These are phyloP conservation scores for Striga hermonthica DNA, from an alignment of 305 asterid species.

Conservation along the genomic window DNA sequence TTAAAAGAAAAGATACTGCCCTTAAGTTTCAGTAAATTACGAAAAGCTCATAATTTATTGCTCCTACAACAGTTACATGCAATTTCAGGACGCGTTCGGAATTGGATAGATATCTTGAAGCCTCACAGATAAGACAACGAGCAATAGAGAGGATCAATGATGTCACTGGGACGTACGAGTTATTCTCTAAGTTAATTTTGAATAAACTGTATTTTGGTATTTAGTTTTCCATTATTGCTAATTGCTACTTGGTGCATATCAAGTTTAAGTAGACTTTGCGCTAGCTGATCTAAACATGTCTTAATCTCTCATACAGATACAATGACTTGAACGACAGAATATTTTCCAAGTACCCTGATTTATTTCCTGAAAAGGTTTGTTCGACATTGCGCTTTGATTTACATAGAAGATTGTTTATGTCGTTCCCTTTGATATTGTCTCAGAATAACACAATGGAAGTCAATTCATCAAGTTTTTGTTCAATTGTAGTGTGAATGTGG, in stretches of 20 bases:
- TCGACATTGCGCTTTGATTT: background rate
- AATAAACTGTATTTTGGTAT: slow-evolving; percentile 8
- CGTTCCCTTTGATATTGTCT: background rate
- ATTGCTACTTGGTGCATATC: slow-evolving; percentile 13
- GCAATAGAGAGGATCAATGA: slow-evolving; percentile 85
- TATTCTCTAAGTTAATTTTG: slow-evolving; percentile 29
- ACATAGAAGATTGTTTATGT: background rate
- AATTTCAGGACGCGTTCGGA: slow-evolving; percentile 96
- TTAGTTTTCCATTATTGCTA: background rate
- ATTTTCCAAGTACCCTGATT: slow-evolving; percentile 73
- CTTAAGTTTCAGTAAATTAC: background rate
- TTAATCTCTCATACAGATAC: slow-evolving; percentile 57
- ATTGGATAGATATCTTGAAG: slow-evolving; percentile 86
- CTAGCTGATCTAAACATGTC: slow-evolving; percentile 29
- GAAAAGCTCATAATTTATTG: background rate
- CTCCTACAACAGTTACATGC: slow-evolving; percentile 72
- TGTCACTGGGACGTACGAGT: slow-evolving; percentile 88
- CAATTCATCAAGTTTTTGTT: slow-evolving; percentile 6
- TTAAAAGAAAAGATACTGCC: background rate
- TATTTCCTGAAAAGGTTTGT: slow-evolving; percentile 85
- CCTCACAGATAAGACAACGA: slow-evolving; percentile 83
- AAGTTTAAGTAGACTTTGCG: slow-evolving; percentile 12
- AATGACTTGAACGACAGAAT: slow-evolving; percentile 73
- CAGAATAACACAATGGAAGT: background rate
- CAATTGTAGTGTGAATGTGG: background rate